A percentile compares a stretch with the other conserved stretches of the same genome.
These are phyloP conservation scores for Botrytis cinerea DNA, from an alignment of 2,329 filamentous ascomycete species.

Conservation along the genomic window DNA sequence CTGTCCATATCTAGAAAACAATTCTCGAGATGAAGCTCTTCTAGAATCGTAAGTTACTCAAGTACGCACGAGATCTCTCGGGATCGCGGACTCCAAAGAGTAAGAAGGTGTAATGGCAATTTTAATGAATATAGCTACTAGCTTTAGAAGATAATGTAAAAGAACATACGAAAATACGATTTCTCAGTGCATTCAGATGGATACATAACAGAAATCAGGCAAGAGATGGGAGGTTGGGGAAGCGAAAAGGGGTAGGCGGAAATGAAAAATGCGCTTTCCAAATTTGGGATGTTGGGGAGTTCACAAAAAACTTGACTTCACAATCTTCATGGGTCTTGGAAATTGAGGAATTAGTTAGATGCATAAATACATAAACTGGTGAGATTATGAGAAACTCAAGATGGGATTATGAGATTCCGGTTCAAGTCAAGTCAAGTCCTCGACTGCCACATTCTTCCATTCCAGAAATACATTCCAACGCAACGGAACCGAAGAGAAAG, in stretches of 20 bases:
- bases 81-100: neutral
- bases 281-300: neutral
- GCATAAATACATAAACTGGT: neutral
- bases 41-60: neutral
- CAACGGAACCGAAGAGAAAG: neutral
- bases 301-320: neutral
- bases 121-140: neutral
- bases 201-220: neutral
- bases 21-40: neutral
- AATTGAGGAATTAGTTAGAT: neutral
- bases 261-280: neutral
- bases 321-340: too few species aligned
- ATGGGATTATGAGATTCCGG: neutral
- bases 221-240: neutral
- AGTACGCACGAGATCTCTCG: neutral
- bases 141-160: neutral
- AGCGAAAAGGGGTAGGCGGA: neutral
- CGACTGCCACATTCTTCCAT: neutral
- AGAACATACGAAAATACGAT: neutral
- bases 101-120: neutral
- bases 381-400: neutral
- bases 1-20: neutral
- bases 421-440: neutral
- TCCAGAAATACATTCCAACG: neutral
- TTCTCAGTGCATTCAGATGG: neutral